Base-by-base conservation (phyloP, 1,139 yeast species). In the Pneumocystis canis region DNA sequence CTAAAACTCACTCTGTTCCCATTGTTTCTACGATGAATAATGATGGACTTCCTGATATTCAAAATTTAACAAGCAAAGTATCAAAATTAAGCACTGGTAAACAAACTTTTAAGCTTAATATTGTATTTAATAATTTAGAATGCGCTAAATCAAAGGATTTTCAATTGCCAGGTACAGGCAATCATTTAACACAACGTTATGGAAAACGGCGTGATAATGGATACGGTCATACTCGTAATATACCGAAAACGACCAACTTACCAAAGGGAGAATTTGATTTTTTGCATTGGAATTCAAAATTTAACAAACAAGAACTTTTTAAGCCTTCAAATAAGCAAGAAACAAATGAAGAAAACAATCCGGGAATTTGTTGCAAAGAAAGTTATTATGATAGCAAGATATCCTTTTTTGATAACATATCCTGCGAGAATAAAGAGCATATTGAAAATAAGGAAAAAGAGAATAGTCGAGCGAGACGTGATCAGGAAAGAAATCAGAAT, bases 301-400 rank as follows among this genome's bases (percentile, higher is more conserved):
- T 66, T 30, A 63, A 64, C 5, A 63, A 59, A 20, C 63, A 60
- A 59, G 61, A 25, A 37, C 39, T 41, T 61, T 40, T 20, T 25
- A 58, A 32, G 32, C 62, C 18, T 28, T 53, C 58, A 25, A 62
- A 64, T 30, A 63, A 65, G 18, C 66, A 68, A 54, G 67, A 70
- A 30, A 72, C 72, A 33, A 79, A 79, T 61, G 76, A 70, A 63
- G 69, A 78, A 63, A 85, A 80, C 63, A 83, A 78, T 70, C 84
- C 89, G 73, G 89, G 89, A 71, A 87, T 80, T 69, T 73, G 80
- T 53, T 82, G 82, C 68, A 86, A 85, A 72, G 89, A 89, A 47
- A 84, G 82, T 67, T 78, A 81, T 57, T 81, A 81, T 69, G 75
- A 79, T 70, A 80, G 78, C 67, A 73, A 72, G 62, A 76, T 82